Evolutionary conservation across 2,329 filamentous ascomycete genomes (phyloP).

Genomic region (Colletotrichum endophyticum): DNA sequence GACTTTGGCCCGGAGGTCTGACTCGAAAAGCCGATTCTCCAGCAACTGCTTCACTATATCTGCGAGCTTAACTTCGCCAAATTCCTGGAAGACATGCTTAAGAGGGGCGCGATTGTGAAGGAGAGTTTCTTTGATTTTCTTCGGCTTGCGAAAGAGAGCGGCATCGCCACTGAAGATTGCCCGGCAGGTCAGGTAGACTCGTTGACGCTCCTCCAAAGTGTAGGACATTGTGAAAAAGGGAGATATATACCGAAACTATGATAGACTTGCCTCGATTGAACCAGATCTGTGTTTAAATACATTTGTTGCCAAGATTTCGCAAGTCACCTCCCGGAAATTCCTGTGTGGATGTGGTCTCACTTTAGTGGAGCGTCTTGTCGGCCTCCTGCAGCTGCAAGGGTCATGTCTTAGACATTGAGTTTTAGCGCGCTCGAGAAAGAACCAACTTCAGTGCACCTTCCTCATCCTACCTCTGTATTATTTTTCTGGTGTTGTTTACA

Average conservation of each 20-base stretch:
- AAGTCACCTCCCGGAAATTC: neutral
- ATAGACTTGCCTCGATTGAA: neutral
- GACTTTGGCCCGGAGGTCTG: constrained; percentile 33
- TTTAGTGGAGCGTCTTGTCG: neutral
- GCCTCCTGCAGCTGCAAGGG: neutral
- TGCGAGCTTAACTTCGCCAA: constrained; percentile 22
- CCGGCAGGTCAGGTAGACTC: constrained; percentile 31
- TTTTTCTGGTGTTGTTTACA: neutral
- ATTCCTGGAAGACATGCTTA: constrained; percentile 17
- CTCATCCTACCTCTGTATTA: neutral
- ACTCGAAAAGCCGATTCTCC: constrained; percentile 32
- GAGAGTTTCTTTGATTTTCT: constrained; percentile 28
- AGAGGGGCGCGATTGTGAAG: constrained; percentile 13
- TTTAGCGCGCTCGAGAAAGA: neutral
- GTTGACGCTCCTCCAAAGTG: neutral
- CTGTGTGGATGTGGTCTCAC: neutral
- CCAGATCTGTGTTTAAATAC: neutral
- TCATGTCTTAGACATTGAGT: neutral
- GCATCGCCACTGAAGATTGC: constrained; percentile 29
- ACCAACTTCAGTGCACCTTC: neutral
- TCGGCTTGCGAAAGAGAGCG: constrained; percentile 25
- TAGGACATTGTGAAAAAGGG: neutral
- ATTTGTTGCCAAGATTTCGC: neutral
- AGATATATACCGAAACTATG: neutral
- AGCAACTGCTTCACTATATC: constrained; percentile 27